phyloP scores from a whole-genome alignment of 1,284 basidiomycete species.

The Microstroma glucosiphilum region DNA sequence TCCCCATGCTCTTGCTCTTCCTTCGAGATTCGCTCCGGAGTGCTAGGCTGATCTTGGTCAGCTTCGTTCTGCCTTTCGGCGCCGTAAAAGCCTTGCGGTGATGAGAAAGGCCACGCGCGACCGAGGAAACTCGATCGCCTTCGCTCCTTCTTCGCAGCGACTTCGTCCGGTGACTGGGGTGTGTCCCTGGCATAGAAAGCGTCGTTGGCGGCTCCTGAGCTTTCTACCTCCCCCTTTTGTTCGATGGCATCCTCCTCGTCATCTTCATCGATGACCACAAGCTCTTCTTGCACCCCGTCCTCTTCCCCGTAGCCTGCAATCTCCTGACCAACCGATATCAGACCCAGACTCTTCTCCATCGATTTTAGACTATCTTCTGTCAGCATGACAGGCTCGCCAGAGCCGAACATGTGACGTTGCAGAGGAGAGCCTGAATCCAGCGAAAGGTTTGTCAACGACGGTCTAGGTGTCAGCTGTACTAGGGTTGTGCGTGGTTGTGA shows the following conservation, averaged over 20 bases:
- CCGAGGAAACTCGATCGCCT: constrained; percentile 6
- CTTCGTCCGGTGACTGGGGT: neutral
- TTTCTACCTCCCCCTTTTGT: no score
- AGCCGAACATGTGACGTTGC: no score
- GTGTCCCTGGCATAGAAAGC: neutral
- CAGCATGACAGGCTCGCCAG: no score
- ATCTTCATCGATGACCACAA: neutral
- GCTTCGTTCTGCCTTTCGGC: neutral
- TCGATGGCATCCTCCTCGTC: neutral
- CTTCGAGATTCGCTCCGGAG: neutral
- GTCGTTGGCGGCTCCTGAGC: no score
- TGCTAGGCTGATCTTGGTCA: neutral
- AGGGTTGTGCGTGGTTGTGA: no score
- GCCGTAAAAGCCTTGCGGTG: neutral
- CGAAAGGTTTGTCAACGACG: no score
- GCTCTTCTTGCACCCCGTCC: neutral
- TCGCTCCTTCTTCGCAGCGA: neutral
- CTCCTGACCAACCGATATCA: no score
- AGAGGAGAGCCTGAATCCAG: no score
- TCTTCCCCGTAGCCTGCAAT: neutral
- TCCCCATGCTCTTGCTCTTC: neutral
- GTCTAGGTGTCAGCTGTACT: no score
- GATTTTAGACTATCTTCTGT: no score
- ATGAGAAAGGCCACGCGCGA: neutral
- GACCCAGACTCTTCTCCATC: no score